Evolutionary conservation across 2,329 filamentous ascomycete genomes (phyloP).

Genomic region (Huntiella savannae): DNA sequence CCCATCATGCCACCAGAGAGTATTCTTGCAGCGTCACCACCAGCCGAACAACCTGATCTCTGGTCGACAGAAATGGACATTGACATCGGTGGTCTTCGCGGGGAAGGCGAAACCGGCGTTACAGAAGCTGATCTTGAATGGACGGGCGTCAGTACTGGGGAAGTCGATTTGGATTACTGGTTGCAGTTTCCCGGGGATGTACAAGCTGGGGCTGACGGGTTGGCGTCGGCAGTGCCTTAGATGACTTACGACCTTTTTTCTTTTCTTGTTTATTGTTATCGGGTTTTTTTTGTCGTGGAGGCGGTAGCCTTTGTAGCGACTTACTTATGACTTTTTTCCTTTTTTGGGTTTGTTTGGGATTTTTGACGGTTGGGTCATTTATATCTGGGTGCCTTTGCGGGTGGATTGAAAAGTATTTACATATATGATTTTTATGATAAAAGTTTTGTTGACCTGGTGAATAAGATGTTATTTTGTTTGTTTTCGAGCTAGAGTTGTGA

Average conservation of each 20-base stretch:
- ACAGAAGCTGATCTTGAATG: conserved; percentile 28
- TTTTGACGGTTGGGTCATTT: background rate
- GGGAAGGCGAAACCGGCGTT: conserved; percentile 4
- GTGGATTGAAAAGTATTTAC: no score
- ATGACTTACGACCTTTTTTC: no score
- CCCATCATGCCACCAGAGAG: background rate
- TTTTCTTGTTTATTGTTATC: no score
- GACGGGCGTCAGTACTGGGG: conserved; percentile 31
- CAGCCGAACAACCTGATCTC: conserved; percentile 22
- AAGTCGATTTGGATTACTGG: conserved; percentile 40
- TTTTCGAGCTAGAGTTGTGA: no score
- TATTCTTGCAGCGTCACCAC: conserved; percentile 19
- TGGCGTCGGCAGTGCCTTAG: no score
- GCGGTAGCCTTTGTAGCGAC: no score
- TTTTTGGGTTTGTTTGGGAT: background rate
- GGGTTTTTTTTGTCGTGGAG: no score
- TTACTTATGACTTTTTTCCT: no score
- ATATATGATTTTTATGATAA: no score
- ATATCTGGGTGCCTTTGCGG: background rate
- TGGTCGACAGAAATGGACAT: conserved; percentile 23
- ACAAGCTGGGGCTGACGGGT: no score
- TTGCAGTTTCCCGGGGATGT: conserved; percentile 35
- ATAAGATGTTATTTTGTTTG: no score
- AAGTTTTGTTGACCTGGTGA: no score
- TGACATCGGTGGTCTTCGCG: conserved; percentile 11